Evolutionary conservation across 108 stramenopile genomes (phyloP).

Genomic region (Cyclotella sp.): DNA sequence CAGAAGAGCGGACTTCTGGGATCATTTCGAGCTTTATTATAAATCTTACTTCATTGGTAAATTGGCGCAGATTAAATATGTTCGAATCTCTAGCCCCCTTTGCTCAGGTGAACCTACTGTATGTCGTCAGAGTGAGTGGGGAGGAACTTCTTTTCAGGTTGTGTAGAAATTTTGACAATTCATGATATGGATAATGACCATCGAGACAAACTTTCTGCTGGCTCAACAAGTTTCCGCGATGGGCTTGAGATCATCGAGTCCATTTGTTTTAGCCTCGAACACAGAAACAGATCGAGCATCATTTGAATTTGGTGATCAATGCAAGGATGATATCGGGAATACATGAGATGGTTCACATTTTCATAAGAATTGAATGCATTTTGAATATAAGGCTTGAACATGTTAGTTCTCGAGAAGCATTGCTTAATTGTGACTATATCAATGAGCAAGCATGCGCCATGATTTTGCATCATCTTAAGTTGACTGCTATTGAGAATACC

Average conservation of each 20-base stretch:
- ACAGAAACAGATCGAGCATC: slow-evolving; percentile 27
- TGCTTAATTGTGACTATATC: slow-evolving; percentile 27
- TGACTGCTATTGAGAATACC: neutral
- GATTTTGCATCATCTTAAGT: slow-evolving; percentile 57
- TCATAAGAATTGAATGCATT: slow-evolving; percentile 16
- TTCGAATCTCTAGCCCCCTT: no score
- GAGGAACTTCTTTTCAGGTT: no score
- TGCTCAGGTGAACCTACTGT: no score
- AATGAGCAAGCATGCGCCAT: slow-evolving; percentile 48
- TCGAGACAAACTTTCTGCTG: no score
- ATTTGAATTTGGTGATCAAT: slow-evolving; percentile 23
- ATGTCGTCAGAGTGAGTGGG: no score
- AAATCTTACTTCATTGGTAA: no score
- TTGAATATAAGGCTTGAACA: slow-evolving; percentile 30
- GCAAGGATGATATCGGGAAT: slow-evolving; percentile 5
- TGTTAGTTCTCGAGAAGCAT: slow-evolving; percentile 49
- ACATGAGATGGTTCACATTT: slow-evolving; percentile 9
- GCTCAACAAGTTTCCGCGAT: slow-evolving; percentile 14
- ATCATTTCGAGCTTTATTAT: no score
- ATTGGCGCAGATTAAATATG: no score
- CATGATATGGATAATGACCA: no score
- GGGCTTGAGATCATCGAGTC: slow-evolving; percentile 1
- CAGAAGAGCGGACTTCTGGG: no score
- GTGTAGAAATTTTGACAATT: no score
- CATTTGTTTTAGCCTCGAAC: slow-evolving; percentile 44